phyloP scores from a whole-genome alignment of 805 yeast species.

The Wickerhamia fluorescens region DNA sequence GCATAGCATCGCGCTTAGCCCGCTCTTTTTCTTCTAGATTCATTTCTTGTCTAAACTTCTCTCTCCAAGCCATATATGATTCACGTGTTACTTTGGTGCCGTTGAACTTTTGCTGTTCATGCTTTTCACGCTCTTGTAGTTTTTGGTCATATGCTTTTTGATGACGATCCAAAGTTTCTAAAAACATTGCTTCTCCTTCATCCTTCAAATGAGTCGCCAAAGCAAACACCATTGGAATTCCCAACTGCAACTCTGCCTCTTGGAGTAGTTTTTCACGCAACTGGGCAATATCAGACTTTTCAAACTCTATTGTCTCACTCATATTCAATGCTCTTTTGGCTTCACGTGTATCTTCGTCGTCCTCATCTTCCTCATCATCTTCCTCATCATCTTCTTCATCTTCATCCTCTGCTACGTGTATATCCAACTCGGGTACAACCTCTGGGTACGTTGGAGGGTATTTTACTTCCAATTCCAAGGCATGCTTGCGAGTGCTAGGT shows the following conservation, averaged over 20 bases:
- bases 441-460: constrained; percentile 84
- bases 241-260: constrained; percentile 72
- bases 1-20: constrained; percentile 48
- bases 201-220: constrained; percentile 74
- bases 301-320: constrained; percentile 54
- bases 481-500: constrained; percentile 50
- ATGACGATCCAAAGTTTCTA: constrained; percentile 42
- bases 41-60: constrained; percentile 62
- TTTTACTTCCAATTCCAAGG: constrained; percentile 49
- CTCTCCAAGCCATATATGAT: constrained; percentile 68
- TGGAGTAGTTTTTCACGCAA: constrained; percentile 37
- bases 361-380: constrained; percentile 32
- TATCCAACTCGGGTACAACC: constrained; percentile 52
- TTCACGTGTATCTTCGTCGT: constrained; percentile 34
- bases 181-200: constrained; percentile 63
- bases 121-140: constrained; percentile 58
- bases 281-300: constrained; percentile 36
- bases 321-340: constrained; percentile 40
- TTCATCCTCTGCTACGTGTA: constrained; percentile 26
- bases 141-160: constrained; percentile 56
- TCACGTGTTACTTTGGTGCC: constrained; percentile 88
- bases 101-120: constrained; percentile 81
- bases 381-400: constrained; percentile 20
- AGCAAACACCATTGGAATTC: constrained; percentile 89
- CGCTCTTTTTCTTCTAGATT: constrained; percentile 55